A percentile compares a stretch with the other conserved stretches of the same genome.
Conservation (phyloP, 2,329 filamentous ascomycete species). For the Fusarium ramigenum region DNA sequence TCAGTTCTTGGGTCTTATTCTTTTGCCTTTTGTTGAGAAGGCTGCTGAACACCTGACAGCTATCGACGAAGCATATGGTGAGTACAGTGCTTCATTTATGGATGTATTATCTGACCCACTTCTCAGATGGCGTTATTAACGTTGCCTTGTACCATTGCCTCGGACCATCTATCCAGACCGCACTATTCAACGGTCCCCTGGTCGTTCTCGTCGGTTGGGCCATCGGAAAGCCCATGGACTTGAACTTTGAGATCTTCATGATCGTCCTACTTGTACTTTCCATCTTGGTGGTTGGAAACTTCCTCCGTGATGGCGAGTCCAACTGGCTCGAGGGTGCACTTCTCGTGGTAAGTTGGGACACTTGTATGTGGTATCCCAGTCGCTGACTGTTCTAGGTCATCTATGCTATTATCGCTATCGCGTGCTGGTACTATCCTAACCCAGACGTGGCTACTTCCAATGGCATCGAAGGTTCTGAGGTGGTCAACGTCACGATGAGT, state of each 20-base stretch:
- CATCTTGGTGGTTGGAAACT: constrained; percentile 79
- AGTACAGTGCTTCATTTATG: accelerated
- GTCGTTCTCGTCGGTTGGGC: constrained; percentile 78
- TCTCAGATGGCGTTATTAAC: constrained; percentile 66
- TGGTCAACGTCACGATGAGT: constrained; percentile 46
- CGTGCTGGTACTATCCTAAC: constrained; percentile 57
- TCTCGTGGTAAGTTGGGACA: constrained; percentile 71
- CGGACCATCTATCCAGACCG: constrained; percentile 78
- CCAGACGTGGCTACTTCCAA: constrained; percentile 50
- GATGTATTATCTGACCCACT: accelerated
- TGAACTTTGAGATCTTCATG: constrained; percentile 82
- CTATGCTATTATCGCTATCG: constrained; percentile 57
- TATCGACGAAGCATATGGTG: constrained; percentile 72
- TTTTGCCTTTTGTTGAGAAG: constrained; percentile 75
- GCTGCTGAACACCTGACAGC: constrained; percentile 75
- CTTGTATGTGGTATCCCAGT: too few relatives aligned
- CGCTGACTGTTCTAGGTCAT: constrained; percentile 45
- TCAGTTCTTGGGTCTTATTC: constrained; percentile 62
- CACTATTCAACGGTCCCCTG: constrained; percentile 77
- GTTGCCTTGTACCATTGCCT: constrained; percentile 77
- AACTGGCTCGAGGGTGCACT: constrained; percentile 80
- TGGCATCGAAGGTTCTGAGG: constrained; percentile 35
- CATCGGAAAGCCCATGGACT: constrained; percentile 69
- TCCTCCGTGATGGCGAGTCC: constrained; percentile 77
- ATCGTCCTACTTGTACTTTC: constrained; percentile 77